Evolutionary conservation across 768 basidiomycete genomes (phyloP).

Genomic region (Leccinum longicurvipes): DNA sequence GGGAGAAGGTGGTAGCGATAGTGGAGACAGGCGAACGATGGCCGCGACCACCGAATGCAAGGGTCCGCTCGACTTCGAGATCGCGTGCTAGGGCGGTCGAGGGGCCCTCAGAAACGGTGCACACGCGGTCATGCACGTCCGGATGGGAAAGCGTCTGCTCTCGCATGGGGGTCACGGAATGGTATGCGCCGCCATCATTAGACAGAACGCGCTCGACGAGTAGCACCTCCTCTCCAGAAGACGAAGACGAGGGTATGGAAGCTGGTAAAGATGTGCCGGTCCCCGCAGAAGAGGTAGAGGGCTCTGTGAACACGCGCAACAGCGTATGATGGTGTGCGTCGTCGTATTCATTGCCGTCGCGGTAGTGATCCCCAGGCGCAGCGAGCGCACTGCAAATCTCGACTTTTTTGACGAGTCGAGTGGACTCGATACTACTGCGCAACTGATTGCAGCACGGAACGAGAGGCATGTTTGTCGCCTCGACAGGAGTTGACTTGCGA

Average conservation of each 20-base stretch:
- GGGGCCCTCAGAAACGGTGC: background rate
- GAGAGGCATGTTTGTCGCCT: conserved; percentile 2
- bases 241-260: background rate
- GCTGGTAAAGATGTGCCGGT: background rate
- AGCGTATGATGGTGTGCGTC: conserved; percentile 6
- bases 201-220: background rate
- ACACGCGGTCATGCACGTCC: background rate
- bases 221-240: background rate
- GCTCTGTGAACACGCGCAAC: background rate
- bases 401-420: conserved; percentile 7
- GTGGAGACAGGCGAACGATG: no score
- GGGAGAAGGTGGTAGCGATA: background rate
- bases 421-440: background rate
- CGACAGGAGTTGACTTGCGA: conserved; percentile 1
- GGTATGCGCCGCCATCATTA: background rate
- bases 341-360: background rate
- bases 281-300: background rate
- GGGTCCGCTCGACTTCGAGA: background rate
- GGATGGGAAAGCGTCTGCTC: background rate
- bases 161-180: background rate
- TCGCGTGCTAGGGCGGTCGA: background rate
- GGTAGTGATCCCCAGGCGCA: background rate
- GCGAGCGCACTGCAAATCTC: conserved; percentile 9
- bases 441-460: conserved; percentile 1
- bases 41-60: background rate